A percentile compares a stretch with the other conserved stretches of the same genome.
Evolutionary conservation across 257 asterid genomes (phyloP).

Genomic region (Eucommia ulmoides): DNA sequence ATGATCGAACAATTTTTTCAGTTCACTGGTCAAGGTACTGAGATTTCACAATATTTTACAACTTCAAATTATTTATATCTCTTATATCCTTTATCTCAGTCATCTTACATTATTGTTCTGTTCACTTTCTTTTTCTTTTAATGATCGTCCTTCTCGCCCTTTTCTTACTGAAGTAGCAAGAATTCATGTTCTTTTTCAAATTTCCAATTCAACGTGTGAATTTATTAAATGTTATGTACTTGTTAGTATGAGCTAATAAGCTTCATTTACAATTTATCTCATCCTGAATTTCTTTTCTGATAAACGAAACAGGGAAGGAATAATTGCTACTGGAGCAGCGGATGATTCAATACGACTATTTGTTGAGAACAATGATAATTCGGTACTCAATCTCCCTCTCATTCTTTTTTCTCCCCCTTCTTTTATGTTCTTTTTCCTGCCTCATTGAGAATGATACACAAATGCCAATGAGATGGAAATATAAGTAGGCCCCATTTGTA

Average conservation of each 20-base stretch:
- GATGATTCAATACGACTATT: slow-evolving; percentile 87
- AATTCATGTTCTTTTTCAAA: too few species aligned
- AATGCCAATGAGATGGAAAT: too few species aligned
- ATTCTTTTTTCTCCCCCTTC: too few species aligned
- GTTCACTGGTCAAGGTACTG: slow-evolving; percentile 87
- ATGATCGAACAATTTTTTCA: slow-evolving; percentile 81
- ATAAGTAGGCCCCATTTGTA: too few species aligned
- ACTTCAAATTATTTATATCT: too few species aligned
- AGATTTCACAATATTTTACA: slow-evolving; percentile 7
- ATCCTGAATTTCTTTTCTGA: background rate
- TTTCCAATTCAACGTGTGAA: too few species aligned
- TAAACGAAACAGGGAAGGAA: slow-evolving; percentile 56
- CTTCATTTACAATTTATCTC: background rate
- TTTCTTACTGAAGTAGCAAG: background rate
- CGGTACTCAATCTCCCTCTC: slow-evolving; percentile 28
- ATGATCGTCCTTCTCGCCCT: background rate
- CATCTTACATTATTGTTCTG: too few species aligned
- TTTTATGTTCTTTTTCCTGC: too few species aligned
- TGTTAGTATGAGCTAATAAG: background rate
- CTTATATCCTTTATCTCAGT: too few species aligned
- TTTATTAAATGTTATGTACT: too few species aligned
- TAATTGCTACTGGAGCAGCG: slow-evolving; percentile 79
- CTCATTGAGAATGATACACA: too few species aligned
- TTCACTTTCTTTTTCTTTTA: too few species aligned
- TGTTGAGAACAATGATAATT: slow-evolving; percentile 43